These are phyloP conservation scores for Primulina tabacum DNA, from an alignment of 257 asterid species.

Conservation along the genomic window DNA sequence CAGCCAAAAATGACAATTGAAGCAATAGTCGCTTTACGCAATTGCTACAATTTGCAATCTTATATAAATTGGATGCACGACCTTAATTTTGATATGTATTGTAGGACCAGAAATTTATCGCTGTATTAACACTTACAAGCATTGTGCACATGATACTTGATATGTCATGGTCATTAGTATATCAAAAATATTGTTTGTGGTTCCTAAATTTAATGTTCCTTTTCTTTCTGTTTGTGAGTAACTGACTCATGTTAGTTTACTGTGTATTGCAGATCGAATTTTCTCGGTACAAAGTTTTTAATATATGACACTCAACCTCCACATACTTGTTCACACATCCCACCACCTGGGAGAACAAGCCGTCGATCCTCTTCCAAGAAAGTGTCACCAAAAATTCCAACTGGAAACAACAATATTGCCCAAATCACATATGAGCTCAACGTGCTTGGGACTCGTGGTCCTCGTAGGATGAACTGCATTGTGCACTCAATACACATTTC, in stretches of 20 bases:
- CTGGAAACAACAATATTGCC: constrained; percentile 78
- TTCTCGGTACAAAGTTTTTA: constrained; percentile 89
- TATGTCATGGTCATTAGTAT: no score
- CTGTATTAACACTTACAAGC: no score
- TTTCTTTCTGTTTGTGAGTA: no score
- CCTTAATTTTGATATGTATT: no score
- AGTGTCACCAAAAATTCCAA: constrained; percentile 80
- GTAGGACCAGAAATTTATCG: no score
- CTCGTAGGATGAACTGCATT: constrained; percentile 78
- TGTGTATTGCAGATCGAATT: constrained; percentile 62
- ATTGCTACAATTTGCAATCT: no score
- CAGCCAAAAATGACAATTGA: no score
- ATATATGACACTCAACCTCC: constrained; percentile 86
- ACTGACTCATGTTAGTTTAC: background rate
- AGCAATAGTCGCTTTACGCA: no score
- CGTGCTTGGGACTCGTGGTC: constrained; percentile 94
- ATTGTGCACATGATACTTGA: no score
- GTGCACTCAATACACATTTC: constrained; percentile 87
- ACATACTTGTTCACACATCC: constrained; percentile 40
- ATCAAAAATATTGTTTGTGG: no score
- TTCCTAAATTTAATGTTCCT: no score
- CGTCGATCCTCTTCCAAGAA: constrained; percentile 76
- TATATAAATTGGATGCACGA: no score
- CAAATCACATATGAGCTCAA: constrained; percentile 82
- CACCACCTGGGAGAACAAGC: constrained; percentile 68